Evolutionary conservation across 306 rosid species (phyloP).

Genomic region (Corylus avellana): DNA sequence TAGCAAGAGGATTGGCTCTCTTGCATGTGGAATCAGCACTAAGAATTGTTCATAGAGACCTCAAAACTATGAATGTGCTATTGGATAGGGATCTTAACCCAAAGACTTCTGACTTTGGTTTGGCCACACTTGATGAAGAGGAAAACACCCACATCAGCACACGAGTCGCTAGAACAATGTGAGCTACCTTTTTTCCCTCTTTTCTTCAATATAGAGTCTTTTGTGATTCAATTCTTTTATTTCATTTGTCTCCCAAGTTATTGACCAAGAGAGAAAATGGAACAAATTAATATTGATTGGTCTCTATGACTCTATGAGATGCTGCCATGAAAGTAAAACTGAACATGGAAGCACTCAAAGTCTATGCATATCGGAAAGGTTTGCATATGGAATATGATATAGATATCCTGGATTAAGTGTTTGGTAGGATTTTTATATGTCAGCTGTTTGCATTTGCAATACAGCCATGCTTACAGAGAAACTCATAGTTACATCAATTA

Average conservation of each 20-base stretch:
- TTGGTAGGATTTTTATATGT: background rate
- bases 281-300: background rate
- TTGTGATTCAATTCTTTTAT: background rate
- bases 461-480: background rate
- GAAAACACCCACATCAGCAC: conserved; percentile 59
- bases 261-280: background rate
- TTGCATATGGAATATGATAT: too few species aligned
- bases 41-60: conserved; percentile 70
- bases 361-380: too few species aligned
- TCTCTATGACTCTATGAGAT: background rate
- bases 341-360: background rate
- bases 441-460: background rate
- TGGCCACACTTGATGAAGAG: conserved; percentile 67
- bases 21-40: conserved; percentile 62
- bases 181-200: background rate
- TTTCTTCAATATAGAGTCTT: too few species aligned
- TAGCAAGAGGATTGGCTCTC: conserved; percentile 63
- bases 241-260: background rate
- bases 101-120: conserved; percentile 70
- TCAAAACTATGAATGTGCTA: conserved; percentile 59
- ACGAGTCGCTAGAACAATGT: conserved; percentile 50
- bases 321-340: background rate
- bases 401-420: background rate
- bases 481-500: too few species aligned
- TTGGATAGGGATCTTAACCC: conserved; percentile 58